phyloP scores from a whole-genome alignment of 306 rosid genomes.

The Calophaca sinica region DNA sequence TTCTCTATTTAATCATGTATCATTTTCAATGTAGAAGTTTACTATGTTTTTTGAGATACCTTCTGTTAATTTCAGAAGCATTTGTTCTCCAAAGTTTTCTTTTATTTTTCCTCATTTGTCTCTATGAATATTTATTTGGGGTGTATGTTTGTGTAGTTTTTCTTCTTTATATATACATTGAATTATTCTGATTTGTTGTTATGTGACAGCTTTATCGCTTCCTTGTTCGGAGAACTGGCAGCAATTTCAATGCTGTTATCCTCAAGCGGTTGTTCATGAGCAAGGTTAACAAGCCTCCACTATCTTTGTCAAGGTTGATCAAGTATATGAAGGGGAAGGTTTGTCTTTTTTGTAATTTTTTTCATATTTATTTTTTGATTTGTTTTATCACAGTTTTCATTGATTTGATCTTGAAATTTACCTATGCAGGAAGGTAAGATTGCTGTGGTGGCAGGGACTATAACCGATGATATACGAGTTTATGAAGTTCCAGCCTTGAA shows the following conservation, averaged over 20 bases:
- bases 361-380: background rate
- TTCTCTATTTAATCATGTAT: background rate
- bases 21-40: background rate
- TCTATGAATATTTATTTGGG: background rate
- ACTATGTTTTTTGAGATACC: background rate
- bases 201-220: slow-evolving; percentile 76
- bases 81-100: background rate
- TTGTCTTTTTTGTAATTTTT: slow-evolving; percentile 9
- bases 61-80: background rate
- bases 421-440: slow-evolving; percentile 62
- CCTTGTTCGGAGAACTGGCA: slow-evolving; percentile 86
- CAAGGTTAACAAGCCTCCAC: slow-evolving; percentile 84
- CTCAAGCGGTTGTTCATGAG: slow-evolving; percentile 88
- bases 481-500: slow-evolving; percentile 78
- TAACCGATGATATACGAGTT: slow-evolving; percentile 73
- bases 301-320: slow-evolving; percentile 78
- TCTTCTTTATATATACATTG: background rate
- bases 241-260: slow-evolving; percentile 77
- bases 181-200: slow-evolving; percentile 34
- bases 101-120: background rate
- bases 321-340: slow-evolving; percentile 74
- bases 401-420: slow-evolving; percentile 23
- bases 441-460: slow-evolving; percentile 76
- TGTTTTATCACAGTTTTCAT: background rate
- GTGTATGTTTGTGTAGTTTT: background rate